Conservation (phyloP, 2,329 filamentous ascomycete genomes). For the Fonsecaea monophora region DNA sequence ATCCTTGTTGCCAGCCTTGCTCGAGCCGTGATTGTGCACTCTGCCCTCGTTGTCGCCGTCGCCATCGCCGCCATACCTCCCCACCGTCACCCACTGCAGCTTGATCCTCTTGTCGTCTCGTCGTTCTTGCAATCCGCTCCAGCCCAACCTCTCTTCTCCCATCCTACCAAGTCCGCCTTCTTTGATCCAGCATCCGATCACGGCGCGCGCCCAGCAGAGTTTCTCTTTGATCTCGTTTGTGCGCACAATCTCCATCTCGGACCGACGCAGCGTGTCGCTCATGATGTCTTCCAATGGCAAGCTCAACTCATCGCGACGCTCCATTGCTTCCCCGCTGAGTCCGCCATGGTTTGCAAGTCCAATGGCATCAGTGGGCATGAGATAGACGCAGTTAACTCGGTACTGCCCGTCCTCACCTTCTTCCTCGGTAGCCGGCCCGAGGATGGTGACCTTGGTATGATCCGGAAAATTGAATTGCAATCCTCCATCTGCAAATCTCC, state of each 20-base stretch:
- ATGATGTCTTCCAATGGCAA: conserved; percentile 41
- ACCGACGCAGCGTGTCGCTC: conserved; percentile 35
- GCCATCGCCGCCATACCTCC: conserved; percentile 55
- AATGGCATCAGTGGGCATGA: conserved; percentile 54
- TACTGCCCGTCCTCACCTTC: conserved; percentile 38
- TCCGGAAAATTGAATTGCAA: conserved; percentile 62
- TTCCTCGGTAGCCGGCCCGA: conserved; percentile 38
- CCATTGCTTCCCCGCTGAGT: conserved; percentile 51
- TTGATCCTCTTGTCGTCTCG: conserved; percentile 56
- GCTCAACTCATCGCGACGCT: conserved; percentile 40
- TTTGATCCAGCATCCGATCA: conserved; percentile 45
- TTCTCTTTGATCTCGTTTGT: conserved; percentile 55
- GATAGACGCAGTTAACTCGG: conserved; percentile 56
- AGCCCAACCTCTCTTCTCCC: conserved; percentile 42
- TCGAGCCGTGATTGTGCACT: not conserved
- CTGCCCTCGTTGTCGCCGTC: not conserved
- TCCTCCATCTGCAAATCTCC: conserved; percentile 58
- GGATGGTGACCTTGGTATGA: conserved; percentile 59
- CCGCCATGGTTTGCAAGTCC: conserved; percentile 51
- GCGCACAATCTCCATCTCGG: conserved; percentile 52
- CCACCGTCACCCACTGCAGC: conserved; percentile 60
- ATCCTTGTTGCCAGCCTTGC: conserved; percentile 17
- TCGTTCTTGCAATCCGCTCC: conserved; percentile 47
- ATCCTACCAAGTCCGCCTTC: conserved; percentile 43
- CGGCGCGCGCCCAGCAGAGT: conserved; percentile 52